Percentiles rank a stretch among this genome's conserved stretches.
phyloP scores from a whole-genome alignment of 2,329 filamentous ascomycete genomes.

The Microcyclospora tardicrescens region DNA sequence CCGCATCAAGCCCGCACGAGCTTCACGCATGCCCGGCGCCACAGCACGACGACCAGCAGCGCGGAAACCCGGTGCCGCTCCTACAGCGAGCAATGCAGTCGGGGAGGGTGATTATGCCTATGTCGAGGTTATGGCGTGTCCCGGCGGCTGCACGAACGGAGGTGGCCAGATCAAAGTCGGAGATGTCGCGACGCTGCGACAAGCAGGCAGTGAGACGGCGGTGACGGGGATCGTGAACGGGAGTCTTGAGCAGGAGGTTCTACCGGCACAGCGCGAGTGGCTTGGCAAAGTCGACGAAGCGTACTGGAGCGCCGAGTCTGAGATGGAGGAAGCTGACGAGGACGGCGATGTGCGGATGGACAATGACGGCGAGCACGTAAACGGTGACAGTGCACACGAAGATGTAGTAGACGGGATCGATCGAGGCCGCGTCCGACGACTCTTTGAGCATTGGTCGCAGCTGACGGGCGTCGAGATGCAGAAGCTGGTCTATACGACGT shows the following conservation, averaged over 20 bases:
- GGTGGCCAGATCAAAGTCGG: constrained; percentile 89
- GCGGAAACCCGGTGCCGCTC: constrained; percentile 36
- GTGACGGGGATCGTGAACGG: constrained; percentile 23
- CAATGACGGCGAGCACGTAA: constrained; percentile 3
- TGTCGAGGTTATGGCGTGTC: constrained; percentile 97
- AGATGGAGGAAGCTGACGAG: constrained; percentile 5
- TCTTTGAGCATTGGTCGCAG: constrained; percentile 62
- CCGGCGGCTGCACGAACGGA: constrained; percentile 95
- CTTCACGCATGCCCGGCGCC: constrained; percentile 68
- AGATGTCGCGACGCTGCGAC: constrained; percentile 46
- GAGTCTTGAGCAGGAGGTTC: constrained; percentile 25
- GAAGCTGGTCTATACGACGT: constrained; percentile 72
- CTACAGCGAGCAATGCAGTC: constrained; percentile 23
- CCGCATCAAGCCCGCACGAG: constrained; percentile 68
- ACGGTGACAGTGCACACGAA: constrained; percentile 1
- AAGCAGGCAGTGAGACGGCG: constrained; percentile 7
- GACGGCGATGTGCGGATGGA: constrained; percentile 6
- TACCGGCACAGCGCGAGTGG: constrained; percentile 78
- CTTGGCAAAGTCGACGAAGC: constrained; percentile 55
- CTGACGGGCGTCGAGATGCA: constrained; percentile 58
- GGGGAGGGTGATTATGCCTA: constrained; percentile 59
- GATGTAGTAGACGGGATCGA: constrained; percentile 41
- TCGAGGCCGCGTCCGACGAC: constrained; percentile 50
- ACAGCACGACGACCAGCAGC: constrained; percentile 43
- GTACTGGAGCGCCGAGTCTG: constrained; percentile 22